Evolutionary conservation across 768 basidiomycete genomes (phyloP), one percentile per base, ranked within the genome.

Genomic region (Favolaschia claudopus): DNA sequence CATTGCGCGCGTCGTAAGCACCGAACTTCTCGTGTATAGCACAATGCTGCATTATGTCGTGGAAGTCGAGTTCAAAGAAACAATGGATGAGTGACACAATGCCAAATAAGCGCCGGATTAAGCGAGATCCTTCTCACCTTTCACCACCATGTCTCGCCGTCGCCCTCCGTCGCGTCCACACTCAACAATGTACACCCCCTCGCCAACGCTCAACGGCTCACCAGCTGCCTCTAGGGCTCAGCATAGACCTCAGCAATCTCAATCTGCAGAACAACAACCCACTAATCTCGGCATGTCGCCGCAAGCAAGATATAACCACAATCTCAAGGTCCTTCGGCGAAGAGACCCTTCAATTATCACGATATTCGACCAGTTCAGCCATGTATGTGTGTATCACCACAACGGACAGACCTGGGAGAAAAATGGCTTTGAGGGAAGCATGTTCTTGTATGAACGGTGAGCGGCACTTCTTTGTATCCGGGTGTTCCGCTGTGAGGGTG

Each of bases 381-480:
- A 93, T 76, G 91, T 92, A 53, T 92, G 91, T 76, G 78, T 92
- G 51, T 92, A 93, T 66, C 87, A 89, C 69, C 83, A 87, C 69
- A 87, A 91, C 64, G 89, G 79, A 7, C 75, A 82, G 66, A 88
- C 86, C 69, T 95, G 92, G 92, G 85, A 87, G 73, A 93, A 92
- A 73, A 85, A 89, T 59, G 92, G 92, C 38, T 90, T 75, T 69
- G 92, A 95, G 71, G 93, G 92, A n/a, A 89, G 85, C 75, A 92
- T 94, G 87, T 94, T 95, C 75, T 78, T 95, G 64, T 92, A 90
- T 67, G 92, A 94, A 77, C 81, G 92, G 92, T 92, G 65, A 64
- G 85, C 78, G 29, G 49, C 40, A 33, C 25, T 53, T 52, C 59
- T 17, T 52, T n/a, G 40, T n/a, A 34, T 14, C 19, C 14, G 29